Conservation (phyloP, 1,284 basidiomycete species). For the Neolentinus lepideus region DNA sequence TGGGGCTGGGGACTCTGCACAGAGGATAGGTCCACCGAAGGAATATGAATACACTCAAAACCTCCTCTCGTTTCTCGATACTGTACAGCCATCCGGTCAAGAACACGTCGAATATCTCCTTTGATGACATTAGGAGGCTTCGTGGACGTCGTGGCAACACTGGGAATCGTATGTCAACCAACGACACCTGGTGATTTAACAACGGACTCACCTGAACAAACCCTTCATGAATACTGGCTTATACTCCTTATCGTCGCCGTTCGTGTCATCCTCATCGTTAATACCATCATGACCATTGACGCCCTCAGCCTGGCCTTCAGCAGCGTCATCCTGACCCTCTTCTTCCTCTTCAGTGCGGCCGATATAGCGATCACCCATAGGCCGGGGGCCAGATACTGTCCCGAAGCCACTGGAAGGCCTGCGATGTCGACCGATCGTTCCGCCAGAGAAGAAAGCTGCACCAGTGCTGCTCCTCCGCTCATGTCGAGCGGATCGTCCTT, state of each 20-base stretch:
- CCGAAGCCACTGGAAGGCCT: conserved; percentile 59
- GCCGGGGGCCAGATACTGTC: conserved; percentile 23
- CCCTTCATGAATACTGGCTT: conserved; percentile 90
- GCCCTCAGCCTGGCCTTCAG: conserved; percentile 19
- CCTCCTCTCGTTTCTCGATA: conserved; percentile 87
- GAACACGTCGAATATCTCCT: conserved; percentile 77
- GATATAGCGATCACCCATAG: conserved; percentile 42
- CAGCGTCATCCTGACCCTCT: conserved; percentile 27
- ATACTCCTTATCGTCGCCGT: conserved; percentile 57
- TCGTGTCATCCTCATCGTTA: conserved; percentile 33
- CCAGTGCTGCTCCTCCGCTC: conserved; percentile 74
- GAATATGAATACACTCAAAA: conserved; percentile 94
- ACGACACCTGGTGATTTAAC: conserved; percentile 4
- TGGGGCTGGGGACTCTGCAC: conserved; percentile 36
- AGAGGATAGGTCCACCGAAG: conserved; percentile 84
- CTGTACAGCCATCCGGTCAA: conserved; percentile 92
- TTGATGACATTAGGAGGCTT: conserved; percentile 81
- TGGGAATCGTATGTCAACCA: conserved; percentile 20
- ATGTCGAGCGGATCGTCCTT: conserved; percentile 50
- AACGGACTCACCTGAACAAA: conserved; percentile 64
- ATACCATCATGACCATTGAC: conserved; percentile 22
- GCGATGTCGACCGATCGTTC: conserved; percentile 57
- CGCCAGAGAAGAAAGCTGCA: conserved; percentile 49
- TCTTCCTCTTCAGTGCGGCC: conserved; percentile 42
- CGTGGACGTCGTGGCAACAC: conserved; percentile 92